Conservation (phyloP, 2,329 filamentous ascomycete genomes). For the Penicillium sp. region DNA sequence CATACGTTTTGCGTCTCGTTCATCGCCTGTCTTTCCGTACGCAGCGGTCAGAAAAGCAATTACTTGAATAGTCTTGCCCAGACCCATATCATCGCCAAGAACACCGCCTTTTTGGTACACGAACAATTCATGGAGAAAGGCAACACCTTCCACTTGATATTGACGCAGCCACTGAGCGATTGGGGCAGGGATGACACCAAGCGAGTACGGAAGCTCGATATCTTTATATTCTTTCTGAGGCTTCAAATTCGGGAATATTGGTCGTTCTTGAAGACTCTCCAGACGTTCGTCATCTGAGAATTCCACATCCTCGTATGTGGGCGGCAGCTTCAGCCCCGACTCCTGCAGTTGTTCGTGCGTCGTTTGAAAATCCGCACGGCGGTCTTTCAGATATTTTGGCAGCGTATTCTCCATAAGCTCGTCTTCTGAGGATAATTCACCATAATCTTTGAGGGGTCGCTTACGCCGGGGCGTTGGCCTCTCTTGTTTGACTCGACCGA, state of each 20-base stretch:
- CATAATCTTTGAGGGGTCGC: constrained; percentile 43
- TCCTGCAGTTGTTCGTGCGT: constrained; percentile 61
- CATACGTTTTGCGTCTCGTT: constrained; percentile 82
- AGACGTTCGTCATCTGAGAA: constrained; percentile 71
- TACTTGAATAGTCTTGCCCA: constrained; percentile 96
- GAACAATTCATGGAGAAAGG: constrained; percentile 84
- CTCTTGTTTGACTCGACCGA: constrained; percentile 36
- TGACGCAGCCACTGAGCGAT: constrained; percentile 90
- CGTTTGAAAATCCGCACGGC: constrained; percentile 70
- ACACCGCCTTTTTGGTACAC: constrained; percentile 90
- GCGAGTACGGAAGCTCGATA: constrained; percentile 71
- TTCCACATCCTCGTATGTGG: constrained; percentile 71
- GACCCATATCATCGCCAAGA: constrained; percentile 93
- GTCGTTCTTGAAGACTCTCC: constrained; percentile 67
- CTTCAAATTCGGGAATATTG: constrained; percentile 63
- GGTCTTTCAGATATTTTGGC: constrained; percentile 70
- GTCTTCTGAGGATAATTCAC: constrained; percentile 54
- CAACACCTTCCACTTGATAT: constrained; percentile 84
- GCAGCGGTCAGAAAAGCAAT: constrained; percentile 87
- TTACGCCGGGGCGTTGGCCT: constrained; percentile 19
- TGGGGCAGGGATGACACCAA: constrained; percentile 79
- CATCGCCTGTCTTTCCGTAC: constrained; percentile 91
- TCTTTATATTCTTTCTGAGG: constrained; percentile 73
- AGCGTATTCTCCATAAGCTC: constrained; percentile 60
- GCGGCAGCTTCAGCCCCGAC: constrained; percentile 73